Evolutionary conservation across 2,329 filamentous ascomycete genomes (phyloP).

Genomic region (Scytalidium lignicola): DNA sequence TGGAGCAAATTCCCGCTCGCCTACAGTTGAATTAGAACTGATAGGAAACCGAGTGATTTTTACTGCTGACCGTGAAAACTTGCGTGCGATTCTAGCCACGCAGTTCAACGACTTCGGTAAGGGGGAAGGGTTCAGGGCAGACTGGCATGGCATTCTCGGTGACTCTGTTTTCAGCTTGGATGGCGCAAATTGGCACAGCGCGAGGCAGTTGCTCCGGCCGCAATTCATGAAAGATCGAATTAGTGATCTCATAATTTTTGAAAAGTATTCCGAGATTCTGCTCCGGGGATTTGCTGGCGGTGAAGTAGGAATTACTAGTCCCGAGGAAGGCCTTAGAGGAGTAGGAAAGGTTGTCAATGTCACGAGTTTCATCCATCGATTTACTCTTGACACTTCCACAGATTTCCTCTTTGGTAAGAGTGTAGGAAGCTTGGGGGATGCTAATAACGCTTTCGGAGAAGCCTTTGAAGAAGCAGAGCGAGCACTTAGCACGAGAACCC

Average conservation of each 20-base stretch:
- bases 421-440: conserved; percentile 26
- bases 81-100: conserved; percentile 51
- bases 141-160: conserved; percentile 27
- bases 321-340: conserved; percentile 30
- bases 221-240: conserved; percentile 46
- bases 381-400: conserved; percentile 56
- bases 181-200: conserved; percentile 43
- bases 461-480: too few species aligned
- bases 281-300: conserved; percentile 20
- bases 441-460: too few species aligned
- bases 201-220: conserved; percentile 45
- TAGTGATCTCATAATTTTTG: conserved; percentile 50
- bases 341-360: conserved; percentile 37
- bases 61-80: conserved; percentile 50
- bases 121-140: conserved; percentile 25
- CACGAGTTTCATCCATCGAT: conserved; percentile 47
- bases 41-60: conserved; percentile 33
- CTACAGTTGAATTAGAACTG: too few species aligned
- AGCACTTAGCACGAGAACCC: too few species aligned
- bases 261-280: conserved; percentile 42
- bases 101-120: conserved; percentile 50
- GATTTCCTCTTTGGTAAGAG: conserved; percentile 63
- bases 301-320: conserved; percentile 29
- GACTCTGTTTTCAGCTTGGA: conserved; percentile 44
- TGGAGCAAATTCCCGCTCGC: too few species aligned